Conservation (phyloP, 306 rosid species). For the Geum urbanum region DNA sequence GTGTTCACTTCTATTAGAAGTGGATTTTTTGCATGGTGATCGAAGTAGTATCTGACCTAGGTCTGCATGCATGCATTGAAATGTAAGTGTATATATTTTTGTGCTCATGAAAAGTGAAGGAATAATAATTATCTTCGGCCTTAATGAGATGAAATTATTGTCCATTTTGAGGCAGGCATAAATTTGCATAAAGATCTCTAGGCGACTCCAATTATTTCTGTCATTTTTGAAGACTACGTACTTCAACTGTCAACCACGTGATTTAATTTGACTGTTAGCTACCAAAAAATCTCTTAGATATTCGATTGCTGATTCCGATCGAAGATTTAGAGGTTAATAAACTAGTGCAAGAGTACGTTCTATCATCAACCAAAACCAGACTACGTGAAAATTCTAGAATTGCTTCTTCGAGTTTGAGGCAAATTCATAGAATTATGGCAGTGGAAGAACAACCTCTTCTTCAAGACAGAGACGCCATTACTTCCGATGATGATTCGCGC, state of each 20-base stretch:
- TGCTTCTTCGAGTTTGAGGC: neutral
- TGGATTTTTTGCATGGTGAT: neutral
- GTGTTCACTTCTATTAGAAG: neutral
- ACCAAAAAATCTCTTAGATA: neutral
- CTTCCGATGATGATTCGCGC: conserved; percentile 28
- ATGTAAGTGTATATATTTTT: neutral
- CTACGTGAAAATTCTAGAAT: neutral
- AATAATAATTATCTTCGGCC: neutral
- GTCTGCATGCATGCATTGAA: neutral
- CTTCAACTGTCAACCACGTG: neutral
- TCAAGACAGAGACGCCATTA: conserved; percentile 15
- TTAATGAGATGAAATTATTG: neutral
- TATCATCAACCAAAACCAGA: neutral
- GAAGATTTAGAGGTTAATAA: neutral
- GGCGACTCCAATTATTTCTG: neutral
- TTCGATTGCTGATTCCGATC: no score
- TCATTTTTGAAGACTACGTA: neutral
- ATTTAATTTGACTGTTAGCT: neutral
- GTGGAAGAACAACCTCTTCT: conserved; percentile 19
- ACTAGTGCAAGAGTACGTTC: neutral
- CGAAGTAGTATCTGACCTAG: neutral
- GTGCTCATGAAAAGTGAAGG: neutral
- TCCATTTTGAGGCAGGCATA: neutral
- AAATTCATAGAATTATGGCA: neutral
- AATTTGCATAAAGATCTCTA: neutral